These are phyloP conservation scores for Fomitopsis pinicola DNA, from an alignment of 1,284 basidiomycete genomes.

Conservation along the genomic window DNA sequence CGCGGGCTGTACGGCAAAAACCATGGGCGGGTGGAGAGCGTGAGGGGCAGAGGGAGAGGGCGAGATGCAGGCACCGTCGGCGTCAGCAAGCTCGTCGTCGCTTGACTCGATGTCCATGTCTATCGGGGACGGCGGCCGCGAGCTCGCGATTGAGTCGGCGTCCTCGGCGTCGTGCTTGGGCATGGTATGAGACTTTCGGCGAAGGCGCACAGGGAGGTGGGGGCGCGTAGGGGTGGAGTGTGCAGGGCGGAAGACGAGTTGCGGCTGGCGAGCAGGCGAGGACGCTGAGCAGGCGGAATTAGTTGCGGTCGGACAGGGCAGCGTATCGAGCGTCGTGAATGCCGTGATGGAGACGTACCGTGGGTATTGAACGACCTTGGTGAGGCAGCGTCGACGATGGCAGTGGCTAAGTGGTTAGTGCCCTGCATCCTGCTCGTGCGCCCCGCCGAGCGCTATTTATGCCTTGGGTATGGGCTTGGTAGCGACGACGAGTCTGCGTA, in stretches of 20 bases:
- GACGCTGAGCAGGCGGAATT: background rate
- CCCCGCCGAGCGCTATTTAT: no score
- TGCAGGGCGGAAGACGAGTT: no score
- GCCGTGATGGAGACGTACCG: no score
- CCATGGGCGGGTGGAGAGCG: background rate
- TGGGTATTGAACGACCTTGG: no score
- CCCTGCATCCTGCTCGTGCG: no score
- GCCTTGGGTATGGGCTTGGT: no score
- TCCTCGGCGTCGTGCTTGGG: background rate
- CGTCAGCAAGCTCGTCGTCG: background rate
- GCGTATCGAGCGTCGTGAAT: background rate
- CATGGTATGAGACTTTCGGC: background rate
- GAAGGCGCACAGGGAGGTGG: background rate
- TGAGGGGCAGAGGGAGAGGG: background rate
- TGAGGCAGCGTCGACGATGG: no score
- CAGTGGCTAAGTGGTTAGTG: no score
- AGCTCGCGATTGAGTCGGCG: background rate
- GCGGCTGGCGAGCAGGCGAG: no score
- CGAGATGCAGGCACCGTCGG: background rate
- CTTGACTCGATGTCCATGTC: background rate
- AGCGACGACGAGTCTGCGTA: no score
- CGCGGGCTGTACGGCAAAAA: background rate
- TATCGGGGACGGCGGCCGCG: background rate
- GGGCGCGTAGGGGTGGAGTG: background rate
- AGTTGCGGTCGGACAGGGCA: background rate